These are phyloP conservation scores for Chrysopogon serrulatus DNA, from an alignment of 176 grass and related monocot species.

Conservation along the genomic window DNA sequence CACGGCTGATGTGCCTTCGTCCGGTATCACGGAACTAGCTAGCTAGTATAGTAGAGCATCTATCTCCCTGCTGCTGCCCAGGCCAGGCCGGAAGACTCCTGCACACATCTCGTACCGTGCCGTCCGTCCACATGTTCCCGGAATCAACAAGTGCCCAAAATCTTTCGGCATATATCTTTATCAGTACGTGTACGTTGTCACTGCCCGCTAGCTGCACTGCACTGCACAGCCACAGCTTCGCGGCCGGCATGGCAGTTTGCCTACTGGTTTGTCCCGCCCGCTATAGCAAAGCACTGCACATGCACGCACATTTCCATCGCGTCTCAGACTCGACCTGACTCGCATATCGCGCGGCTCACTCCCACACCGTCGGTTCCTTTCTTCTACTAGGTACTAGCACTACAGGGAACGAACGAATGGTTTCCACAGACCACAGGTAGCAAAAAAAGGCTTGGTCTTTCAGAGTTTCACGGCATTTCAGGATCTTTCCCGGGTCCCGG, in stretches of 20 bases:
- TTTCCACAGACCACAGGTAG: neutral
- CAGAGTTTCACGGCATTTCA: neutral
- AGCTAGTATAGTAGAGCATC: neutral
- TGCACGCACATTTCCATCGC: neutral
- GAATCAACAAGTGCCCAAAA: neutral
- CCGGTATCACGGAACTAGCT: neutral
- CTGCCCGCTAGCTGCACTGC: neutral
- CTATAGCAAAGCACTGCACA: neutral
- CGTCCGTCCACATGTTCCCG: neutral
- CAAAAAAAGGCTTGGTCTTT: neutral
- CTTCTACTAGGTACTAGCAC: neutral
- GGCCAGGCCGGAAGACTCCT: neutral
- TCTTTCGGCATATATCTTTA: neutral
- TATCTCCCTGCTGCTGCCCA: no score
- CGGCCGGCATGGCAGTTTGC: neutral
- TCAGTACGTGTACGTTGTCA: neutral
- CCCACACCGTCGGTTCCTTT: neutral
- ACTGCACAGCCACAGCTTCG: no score
- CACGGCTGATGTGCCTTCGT: neutral
- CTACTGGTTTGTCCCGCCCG: neutral
- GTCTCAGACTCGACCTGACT: neutral
- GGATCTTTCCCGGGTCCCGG: neutral
- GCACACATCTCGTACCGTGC: neutral
- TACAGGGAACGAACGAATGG: neutral
- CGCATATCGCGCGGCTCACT: neutral